Evolutionary conservation across 2,329 filamentous ascomycete species (phyloP).

Genomic region (Arthroderma sp.): DNA sequence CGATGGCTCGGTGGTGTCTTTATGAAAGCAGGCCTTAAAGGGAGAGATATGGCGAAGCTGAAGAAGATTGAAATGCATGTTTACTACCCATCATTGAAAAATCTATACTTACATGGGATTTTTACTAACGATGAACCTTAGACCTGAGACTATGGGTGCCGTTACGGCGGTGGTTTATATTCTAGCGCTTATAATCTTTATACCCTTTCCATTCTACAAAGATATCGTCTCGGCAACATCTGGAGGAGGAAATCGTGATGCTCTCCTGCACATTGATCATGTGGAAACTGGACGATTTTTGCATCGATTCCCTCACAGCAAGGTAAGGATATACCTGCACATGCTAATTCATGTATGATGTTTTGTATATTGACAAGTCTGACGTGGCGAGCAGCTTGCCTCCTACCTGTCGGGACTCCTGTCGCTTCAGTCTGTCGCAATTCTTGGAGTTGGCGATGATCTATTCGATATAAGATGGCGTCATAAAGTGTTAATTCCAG

Average conservation of each 20-base stretch:
- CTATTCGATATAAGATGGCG: conserved; percentile 97
- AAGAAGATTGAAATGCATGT: conserved; percentile 60
- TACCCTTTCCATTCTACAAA: conserved; percentile 96
- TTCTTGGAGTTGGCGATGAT: conserved; percentile 89
- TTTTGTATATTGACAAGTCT: too few species aligned
- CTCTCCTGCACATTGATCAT: conserved; percentile 58
- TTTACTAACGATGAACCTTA: conserved; percentile 20
- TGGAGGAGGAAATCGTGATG: conserved; percentile 81
- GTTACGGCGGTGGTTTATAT: conserved; percentile 88
- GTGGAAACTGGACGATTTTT: conserved; percentile 73
- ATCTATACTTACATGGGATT: not conserved
- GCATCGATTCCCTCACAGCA: conserved; percentile 87
- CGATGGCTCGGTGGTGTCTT: conserved; percentile 87
- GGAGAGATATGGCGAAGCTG: conserved; percentile 72
- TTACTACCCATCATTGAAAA: not conserved
- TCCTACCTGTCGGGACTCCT: conserved; percentile 91
- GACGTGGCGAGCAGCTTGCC: conserved; percentile 50
- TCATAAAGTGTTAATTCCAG: conserved; percentile 96
- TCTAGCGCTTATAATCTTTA: conserved; percentile 76
- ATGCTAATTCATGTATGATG: too few species aligned
- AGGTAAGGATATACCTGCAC: conserved; percentile 40
- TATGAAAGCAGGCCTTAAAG: conserved; percentile 75
- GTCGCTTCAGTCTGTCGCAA: conserved; percentile 76
- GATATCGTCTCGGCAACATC: conserved; percentile 92
- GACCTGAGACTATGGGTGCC: conserved; percentile 90